Percentiles rank a stretch among this genome's conserved stretches.
phyloP scores from a whole-genome alignment of 129 eudicot genomes.

The Helianthus annuus region DNA sequence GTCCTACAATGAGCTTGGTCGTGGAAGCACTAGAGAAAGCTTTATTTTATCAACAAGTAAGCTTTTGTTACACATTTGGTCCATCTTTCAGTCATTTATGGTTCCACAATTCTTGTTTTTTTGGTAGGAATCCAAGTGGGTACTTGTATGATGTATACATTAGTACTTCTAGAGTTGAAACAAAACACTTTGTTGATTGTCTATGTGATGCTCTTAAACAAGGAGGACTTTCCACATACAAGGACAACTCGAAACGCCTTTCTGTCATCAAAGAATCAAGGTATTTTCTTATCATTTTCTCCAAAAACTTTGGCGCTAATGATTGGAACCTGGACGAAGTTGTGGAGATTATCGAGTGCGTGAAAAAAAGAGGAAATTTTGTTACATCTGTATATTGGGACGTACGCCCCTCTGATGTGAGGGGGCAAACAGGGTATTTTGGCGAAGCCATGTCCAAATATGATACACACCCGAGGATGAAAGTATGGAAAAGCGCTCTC shows the following conservation, averaged over 20 bases:
- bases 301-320: not conserved
- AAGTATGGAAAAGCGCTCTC: conserved; percentile 14
- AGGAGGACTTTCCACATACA: not conserved
- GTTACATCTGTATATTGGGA: not conserved
- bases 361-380: not conserved
- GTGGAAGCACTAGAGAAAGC: conserved; percentile 16
- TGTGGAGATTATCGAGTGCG: not conserved
- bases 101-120: no score
- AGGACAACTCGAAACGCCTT: not conserved
- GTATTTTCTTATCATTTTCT: not conserved
- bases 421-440: conserved; percentile 18
- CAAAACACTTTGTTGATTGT: not conserved
- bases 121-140: not conserved
- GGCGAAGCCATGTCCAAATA: not conserved
- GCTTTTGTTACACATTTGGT: not conserved
- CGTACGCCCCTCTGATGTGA: not conserved
- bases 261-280: not conserved
- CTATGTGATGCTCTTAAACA: not conserved
- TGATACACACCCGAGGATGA: conserved; percentile 14
- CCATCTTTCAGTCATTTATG: no score
- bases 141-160: not conserved
- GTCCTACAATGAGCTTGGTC: conserved; percentile 14
- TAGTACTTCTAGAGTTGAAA: not conserved
- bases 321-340: not conserved
- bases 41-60: not conserved